phyloP scores from a whole-genome alignment of 495 filamentous ascomycete species.

The Mytilinidion resinicola region DNA sequence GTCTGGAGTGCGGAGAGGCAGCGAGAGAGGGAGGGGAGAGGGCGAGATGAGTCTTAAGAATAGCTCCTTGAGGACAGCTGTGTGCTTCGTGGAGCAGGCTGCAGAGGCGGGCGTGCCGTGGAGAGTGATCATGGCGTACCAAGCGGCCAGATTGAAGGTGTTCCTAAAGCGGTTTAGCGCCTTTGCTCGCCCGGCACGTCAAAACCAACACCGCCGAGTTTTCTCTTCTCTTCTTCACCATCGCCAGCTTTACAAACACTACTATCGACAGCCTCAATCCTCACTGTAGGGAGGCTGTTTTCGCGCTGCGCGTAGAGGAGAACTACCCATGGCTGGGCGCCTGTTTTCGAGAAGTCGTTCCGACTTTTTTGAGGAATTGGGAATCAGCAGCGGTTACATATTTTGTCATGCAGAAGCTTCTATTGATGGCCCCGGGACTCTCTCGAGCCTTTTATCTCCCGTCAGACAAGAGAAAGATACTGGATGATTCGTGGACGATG shows the following conservation, averaged over 20 bases:
- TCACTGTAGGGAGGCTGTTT: slow-evolving; percentile 52
- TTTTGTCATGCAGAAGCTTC: background rate
- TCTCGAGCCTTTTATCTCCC: too few species aligned
- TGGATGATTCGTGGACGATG: too few species aligned
- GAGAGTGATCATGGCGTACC: slow-evolving; percentile 3
- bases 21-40: background rate
- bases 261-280: slow-evolving; percentile 52
- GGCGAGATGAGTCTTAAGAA: background rate
- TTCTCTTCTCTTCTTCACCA: slow-evolving; percentile 41
- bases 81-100: slow-evolving; percentile 4
- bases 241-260: slow-evolving; percentile 54
- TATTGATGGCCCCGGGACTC: background rate
- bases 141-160: slow-evolving; percentile 25
- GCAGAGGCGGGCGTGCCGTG: slow-evolving; percentile 11
- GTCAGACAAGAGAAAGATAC: too few species aligned
- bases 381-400: slow-evolving; percentile 80
- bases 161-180: slow-evolving; percentile 4
- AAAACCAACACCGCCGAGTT: background rate
- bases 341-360: slow-evolving; percentile 64
- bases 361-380: slow-evolving; percentile 58
- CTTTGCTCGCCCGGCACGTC: background rate
- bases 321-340: slow-evolving; percentile 71
- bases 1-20: background rate
- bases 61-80: background rate
- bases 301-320: slow-evolving; percentile 64